Evolutionary conservation across 2,329 filamentous ascomycete genomes (phyloP).

Genomic region (Hirsutella thompsonii): DNA sequence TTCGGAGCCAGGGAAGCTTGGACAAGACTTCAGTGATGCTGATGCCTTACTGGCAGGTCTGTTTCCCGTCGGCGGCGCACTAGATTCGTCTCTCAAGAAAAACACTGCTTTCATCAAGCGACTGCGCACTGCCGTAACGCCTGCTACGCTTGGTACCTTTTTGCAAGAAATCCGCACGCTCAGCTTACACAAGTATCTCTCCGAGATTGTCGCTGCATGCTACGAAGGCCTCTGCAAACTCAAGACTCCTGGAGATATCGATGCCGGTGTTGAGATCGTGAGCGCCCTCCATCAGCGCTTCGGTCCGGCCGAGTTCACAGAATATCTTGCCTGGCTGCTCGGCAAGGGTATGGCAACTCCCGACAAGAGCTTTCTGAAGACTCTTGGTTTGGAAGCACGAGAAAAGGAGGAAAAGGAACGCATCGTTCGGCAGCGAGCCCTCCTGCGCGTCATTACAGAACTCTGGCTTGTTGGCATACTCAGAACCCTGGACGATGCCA

Average conservation of each 20-base stretch:
- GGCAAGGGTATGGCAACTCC: slow-evolving; percentile 85
- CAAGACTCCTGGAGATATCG: slow-evolving; percentile 83
- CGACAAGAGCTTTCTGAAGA: slow-evolving; percentile 73
- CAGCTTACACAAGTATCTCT: slow-evolving; percentile 91
- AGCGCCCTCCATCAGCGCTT: slow-evolving; percentile 95
- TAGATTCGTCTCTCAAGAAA: slow-evolving; percentile 94
- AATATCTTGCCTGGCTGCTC: slow-evolving; percentile 82
- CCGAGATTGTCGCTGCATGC: slow-evolving; percentile 90
- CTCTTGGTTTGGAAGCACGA: slow-evolving; percentile 63
- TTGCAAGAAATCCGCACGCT: slow-evolving; percentile 80
- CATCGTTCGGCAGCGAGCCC: slow-evolving; percentile 68
- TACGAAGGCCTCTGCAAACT: slow-evolving; percentile 89
- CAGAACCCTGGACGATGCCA: slow-evolving; percentile 61
- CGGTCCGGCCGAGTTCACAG: slow-evolving; percentile 78
- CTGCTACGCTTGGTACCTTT: slow-evolving; percentile 70
- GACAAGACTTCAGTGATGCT: slow-evolving; percentile 1
- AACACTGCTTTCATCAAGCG: slow-evolving; percentile 98
- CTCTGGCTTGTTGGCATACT: slow-evolving; percentile 88
- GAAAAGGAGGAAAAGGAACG: slow-evolving; percentile 96
- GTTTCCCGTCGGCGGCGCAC: slow-evolving; percentile 61
- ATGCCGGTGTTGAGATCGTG: slow-evolving; percentile 82
- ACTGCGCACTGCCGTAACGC: slow-evolving; percentile 75
- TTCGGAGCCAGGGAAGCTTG: not conserved
- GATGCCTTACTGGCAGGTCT: slow-evolving; percentile 36
- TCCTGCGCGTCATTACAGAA: slow-evolving; percentile 85